phyloP scores from a whole-genome alignment of 176 grass and related monocot species.

The Thinopyrum elongatum region DNA sequence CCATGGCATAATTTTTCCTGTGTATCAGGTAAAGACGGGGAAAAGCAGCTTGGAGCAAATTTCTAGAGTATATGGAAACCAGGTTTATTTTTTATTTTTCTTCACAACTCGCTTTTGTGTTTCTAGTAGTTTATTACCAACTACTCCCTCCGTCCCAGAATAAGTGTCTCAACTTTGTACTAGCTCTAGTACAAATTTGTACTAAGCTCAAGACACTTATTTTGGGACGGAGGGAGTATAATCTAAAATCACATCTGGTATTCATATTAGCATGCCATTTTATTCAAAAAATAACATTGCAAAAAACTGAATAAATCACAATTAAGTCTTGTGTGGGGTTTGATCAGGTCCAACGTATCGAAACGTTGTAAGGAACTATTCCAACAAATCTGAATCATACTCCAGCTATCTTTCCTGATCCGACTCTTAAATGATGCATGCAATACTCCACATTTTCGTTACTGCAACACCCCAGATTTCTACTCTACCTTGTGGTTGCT shows the following conservation, averaged over 20 bases:
- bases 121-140: conserved; percentile 8
- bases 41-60: conserved; percentile 98
- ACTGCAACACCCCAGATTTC: background rate
- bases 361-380: background rate
- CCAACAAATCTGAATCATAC: background rate
- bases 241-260: background rate
- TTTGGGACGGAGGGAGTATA: no score
- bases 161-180: no score
- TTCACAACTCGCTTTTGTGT: background rate
- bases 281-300: background rate
- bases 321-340: background rate
- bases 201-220: no score
- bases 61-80: conserved; percentile 93
- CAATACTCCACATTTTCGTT: conserved; percentile 1
- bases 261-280: conserved; percentile 5
- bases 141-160: no score
- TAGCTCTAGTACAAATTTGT: no score
- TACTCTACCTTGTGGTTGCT: no score
- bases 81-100: conserved; percentile 46
- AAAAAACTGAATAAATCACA: background rate
- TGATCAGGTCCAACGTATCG: background rate
- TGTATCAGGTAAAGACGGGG: conserved; percentile 76
- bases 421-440: background rate
- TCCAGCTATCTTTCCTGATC: background rate
- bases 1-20: conserved; percentile 13